These are phyloP conservation scores for Carpinus fangiana DNA, from an alignment of 306 rosid genomes.

Conservation along the genomic window DNA sequence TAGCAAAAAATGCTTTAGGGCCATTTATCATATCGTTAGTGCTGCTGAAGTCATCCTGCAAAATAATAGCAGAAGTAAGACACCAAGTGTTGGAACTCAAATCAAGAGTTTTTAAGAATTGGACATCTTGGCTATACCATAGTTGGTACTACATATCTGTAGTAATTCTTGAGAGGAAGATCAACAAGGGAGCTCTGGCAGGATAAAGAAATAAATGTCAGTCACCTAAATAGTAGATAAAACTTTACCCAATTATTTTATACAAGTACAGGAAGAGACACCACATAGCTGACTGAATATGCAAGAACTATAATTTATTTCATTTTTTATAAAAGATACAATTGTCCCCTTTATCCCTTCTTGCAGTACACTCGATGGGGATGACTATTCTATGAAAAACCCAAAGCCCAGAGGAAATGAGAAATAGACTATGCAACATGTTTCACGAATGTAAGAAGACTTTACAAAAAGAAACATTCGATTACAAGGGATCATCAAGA, in stretches of 20 bases:
- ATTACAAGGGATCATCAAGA: neutral
- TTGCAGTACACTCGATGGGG: neutral
- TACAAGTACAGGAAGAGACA: neutral
- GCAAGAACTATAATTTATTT: neutral
- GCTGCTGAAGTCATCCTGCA: constrained; percentile 93
- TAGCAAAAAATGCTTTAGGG: constrained; percentile 95
- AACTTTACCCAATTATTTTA: neutral
- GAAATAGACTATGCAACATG: neutral
- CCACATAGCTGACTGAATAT: neutral
- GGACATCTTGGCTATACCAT: constrained; percentile 50
- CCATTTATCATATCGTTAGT: constrained; percentile 72
- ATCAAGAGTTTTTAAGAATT: constrained; percentile 6
- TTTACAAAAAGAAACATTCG: neutral
- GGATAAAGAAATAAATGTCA: constrained; percentile 29
- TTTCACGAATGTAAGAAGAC: neutral
- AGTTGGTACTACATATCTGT: constrained; percentile 91
- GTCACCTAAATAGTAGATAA: constrained; percentile 10
- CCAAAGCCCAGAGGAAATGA: neutral
- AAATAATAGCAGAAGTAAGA: constrained; percentile 41
- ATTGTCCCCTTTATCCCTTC: neutral
- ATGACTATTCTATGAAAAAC: neutral
- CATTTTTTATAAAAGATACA: neutral
- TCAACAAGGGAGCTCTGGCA: constrained; percentile 97
- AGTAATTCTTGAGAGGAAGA: constrained; percentile 96
- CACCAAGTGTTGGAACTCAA: constrained; percentile 27